Evolutionary conservation across 345 rosid genomes (phyloP), one percentile per base, ranked within the genome.

Genomic region (Eucalyptus polyanthemos): DNA sequence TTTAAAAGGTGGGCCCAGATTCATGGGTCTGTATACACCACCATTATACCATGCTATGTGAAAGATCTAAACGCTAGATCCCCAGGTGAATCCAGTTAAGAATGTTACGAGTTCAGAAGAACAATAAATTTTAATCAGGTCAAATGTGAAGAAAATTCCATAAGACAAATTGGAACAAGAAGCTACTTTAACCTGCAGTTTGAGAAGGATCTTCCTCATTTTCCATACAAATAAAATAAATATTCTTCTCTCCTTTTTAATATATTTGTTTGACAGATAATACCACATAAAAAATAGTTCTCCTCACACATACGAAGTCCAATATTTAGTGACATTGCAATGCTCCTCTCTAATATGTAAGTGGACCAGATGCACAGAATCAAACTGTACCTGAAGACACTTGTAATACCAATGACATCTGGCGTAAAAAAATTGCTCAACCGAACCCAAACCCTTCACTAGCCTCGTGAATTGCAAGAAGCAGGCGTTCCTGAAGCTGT

Each of bases 361-460:
- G 83, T 10, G 47, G 83, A 37, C 27, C 47, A 76, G 83, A 76
- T 11, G 15, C 47, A 76, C 15, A 42, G 76, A 76, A 76, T 76
- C 83, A 76, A 37, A 76, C 83, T 40, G 83, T 76, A 76, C 62
- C 88, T 56, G 27, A 50, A 86, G 53, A 13, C 42, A 19, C 24
- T 86, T 53, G 29, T 19, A 86, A 50, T 49, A 86, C 19, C 62
- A 40, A 86, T 86, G 83, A 76, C 83, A 76, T 76, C 83, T 40
- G 27, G 83, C 27, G 2, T 6, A 27, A 76, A 69, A 69, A 76
- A 27, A 53, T 53, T 24, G 62, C 62, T 93, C 91, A 97, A 90
- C 98, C 99, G 88, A 97, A 97, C 65, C 99, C 99, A 91, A 97
- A 97, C 54, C 99, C 99, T 93, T 97, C 99, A 88, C 96, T 97